A percentile compares a stretch with the other conserved stretches of the same genome.
phyloP scores from a whole-genome alignment of 768 basidiomycete genomes.

The Leccinum subgranulosum region DNA sequence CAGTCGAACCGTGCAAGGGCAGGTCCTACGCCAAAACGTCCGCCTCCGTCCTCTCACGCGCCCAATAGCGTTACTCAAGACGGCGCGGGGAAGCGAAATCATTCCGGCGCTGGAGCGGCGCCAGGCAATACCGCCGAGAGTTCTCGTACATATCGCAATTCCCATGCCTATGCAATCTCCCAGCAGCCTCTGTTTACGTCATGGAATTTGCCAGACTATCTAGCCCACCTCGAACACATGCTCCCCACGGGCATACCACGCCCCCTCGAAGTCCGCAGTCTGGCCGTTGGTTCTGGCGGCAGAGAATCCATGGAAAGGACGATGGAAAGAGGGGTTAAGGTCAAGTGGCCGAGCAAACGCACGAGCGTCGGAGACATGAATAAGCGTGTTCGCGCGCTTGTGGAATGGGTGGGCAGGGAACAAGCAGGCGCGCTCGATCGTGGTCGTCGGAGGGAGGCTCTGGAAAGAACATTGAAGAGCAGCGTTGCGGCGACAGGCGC shows the following conservation, averaged over 20 bases:
- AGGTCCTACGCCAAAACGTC: slow-evolving; percentile 30
- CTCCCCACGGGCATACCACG: slow-evolving; percentile 74
- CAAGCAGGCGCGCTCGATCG: slow-evolving; percentile 76
- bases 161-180: slow-evolving; percentile 75
- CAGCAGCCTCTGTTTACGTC: slow-evolving; percentile 78
- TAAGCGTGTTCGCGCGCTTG: slow-evolving; percentile 84
- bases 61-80: slow-evolving; percentile 39
- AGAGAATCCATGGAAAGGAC: slow-evolving; percentile 59
- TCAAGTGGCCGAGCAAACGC: slow-evolving; percentile 91
- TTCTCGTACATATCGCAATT: slow-evolving; percentile 70
- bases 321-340: slow-evolving; percentile 76
- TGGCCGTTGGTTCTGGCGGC: slow-evolving; percentile 39
- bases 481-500: slow-evolving; percentile 7
- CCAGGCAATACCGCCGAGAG: slow-evolving; percentile 42
- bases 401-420: slow-evolving; percentile 93
- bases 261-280: slow-evolving; percentile 66
- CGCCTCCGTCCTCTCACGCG: slow-evolving; percentile 30
- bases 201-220: slow-evolving; percentile 93
- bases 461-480: slow-evolving; percentile 50
- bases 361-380: slow-evolving; percentile 98
- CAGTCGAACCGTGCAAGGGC: slow-evolving; percentile 40
- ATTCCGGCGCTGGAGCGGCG: slow-evolving; percentile 34
- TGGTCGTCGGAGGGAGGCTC: slow-evolving; percentile 60
- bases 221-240: slow-evolving; percentile 81
- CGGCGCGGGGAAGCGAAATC: slow-evolving; percentile 48